phyloP scores from a whole-genome alignment of 805 yeast genomes.

The Kregervanrija pseudodelftensis region DNA sequence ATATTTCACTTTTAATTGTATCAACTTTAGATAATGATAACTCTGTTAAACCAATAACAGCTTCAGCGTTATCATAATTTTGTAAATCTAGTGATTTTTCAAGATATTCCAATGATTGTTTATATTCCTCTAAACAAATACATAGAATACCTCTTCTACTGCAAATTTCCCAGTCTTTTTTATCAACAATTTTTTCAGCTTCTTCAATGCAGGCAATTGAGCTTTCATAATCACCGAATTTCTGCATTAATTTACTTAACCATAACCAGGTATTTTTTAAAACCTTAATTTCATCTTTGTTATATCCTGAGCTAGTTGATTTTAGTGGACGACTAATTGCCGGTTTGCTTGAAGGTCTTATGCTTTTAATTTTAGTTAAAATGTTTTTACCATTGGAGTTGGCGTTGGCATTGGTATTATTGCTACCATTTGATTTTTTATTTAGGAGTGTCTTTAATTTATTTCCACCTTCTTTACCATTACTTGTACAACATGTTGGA shows the following conservation, averaged over 20 bases:
- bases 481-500: neutral
- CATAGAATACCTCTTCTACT: no score
- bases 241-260: slow-evolving; percentile 57
- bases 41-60: slow-evolving; percentile 49
- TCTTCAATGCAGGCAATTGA: slow-evolving; percentile 69
- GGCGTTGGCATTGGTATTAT: no score
- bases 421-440: neutral
- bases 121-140: slow-evolving; percentile 11
- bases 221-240: slow-evolving; percentile 47
- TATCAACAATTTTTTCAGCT: slow-evolving; percentile 37
- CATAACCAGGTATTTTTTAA: slow-evolving; percentile 70
- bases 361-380: no score
- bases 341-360: no score
- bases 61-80: slow-evolving; percentile 39
- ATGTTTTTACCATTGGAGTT: no score
- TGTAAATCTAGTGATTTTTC: slow-evolving; percentile 51
- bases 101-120: slow-evolving; percentile 51
- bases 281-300: slow-evolving; percentile 28
- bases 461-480: slow-evolving; percentile 11
- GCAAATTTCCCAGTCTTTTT: no score
- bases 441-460: slow-evolving; percentile 11
- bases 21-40: slow-evolving; percentile 33
- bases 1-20: slow-evolving; percentile 24
- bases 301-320: no score
- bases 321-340: no score